Percentiles rank a stretch among this genome's conserved stretches.
Conservation (phyloP, 441 rosid genomes). For the Pelargonium fulgidum region DNA sequence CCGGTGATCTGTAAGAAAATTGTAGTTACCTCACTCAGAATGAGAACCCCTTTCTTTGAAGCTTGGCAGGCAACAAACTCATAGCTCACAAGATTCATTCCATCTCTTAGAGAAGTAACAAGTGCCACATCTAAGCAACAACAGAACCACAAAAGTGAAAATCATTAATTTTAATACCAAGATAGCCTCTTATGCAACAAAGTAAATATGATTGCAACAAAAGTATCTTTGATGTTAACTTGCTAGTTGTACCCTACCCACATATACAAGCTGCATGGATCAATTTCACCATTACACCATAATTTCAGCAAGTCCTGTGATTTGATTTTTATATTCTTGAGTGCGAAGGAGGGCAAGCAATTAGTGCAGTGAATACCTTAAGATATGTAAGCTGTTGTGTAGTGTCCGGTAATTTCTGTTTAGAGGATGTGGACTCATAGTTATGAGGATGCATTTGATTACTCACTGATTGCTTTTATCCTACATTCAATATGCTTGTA, state of each 20-base stretch:
- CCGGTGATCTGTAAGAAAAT: not conserved
- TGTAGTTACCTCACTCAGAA: slow-evolving; percentile 87
- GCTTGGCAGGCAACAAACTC: slow-evolving; percentile 99
- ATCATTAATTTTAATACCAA: not conserved
- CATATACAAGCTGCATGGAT: not conserved
- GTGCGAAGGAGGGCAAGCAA: not conserved
- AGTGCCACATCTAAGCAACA: slow-evolving; percentile 77
- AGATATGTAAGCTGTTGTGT: not conserved
- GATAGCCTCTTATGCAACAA: not conserved
- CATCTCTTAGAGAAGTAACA: slow-evolving; percentile 96
- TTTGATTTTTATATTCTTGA: not conserved
- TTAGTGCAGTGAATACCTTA: not conserved
- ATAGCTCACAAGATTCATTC: slow-evolving; percentile 98
- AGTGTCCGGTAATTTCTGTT: not conserved
- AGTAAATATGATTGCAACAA: not conserved
- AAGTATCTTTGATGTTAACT: not conserved
- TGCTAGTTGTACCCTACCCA: not conserved
- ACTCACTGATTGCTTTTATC: not conserved
- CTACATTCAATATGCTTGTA: not conserved
- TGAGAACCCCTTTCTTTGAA: slow-evolving; percentile 93
- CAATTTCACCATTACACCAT: not conserved
- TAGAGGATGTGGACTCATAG: too few species aligned
- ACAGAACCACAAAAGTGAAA: not conserved
- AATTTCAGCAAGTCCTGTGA: not conserved
- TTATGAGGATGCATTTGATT: too few species aligned